Conservation (phyloP, 805 yeast genomes). For the Groenewaldozyma tartarivorans region DNA sequence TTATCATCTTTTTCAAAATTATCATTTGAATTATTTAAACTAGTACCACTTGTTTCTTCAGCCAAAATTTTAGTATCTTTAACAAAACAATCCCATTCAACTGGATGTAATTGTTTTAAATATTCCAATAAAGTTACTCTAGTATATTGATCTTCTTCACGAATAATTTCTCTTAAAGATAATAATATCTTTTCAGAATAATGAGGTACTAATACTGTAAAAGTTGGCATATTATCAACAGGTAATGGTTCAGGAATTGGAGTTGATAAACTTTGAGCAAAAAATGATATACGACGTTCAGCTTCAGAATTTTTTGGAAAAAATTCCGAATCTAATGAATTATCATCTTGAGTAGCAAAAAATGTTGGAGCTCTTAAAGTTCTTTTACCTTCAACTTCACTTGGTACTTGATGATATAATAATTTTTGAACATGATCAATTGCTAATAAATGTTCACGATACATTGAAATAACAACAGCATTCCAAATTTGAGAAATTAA, state of each 20-base stretch:
- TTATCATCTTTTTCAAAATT: slow-evolving; percentile 37
- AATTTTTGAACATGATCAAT: slow-evolving; percentile 97
- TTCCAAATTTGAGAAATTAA: slow-evolving; percentile 98
- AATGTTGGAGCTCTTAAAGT: slow-evolving; percentile 98
- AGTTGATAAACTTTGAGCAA: slow-evolving; percentile 97
- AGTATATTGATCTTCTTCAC: slow-evolving; percentile 95
- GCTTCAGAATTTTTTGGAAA: slow-evolving; percentile 98
- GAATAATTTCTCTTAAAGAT: slow-evolving; percentile 89
- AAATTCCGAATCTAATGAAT: slow-evolving; percentile 88
- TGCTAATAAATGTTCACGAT: slow-evolving; percentile 96
- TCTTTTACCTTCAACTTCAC: slow-evolving; percentile 96
- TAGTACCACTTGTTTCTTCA: slow-evolving; percentile 32
- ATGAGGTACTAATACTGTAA: slow-evolving; percentile 94
- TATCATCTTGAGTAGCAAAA: slow-evolving; percentile 95
- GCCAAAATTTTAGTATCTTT: slow-evolving; percentile 93
- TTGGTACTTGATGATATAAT: slow-evolving; percentile 96
- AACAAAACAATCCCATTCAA: slow-evolving; percentile 96
- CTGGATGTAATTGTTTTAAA: slow-evolving; percentile 88
- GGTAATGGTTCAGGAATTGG: slow-evolving; percentile 99
- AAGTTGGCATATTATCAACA: slow-evolving; percentile 99
- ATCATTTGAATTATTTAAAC: slow-evolving; percentile 17
- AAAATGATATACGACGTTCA: slow-evolving; percentile 98
- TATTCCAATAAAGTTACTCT: slow-evolving; percentile 91
- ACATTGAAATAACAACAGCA: slow-evolving; percentile 97
- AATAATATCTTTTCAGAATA: slow-evolving; percentile 89